A percentile compares a stretch with the other conserved stretches of the same genome.
Conservation (phyloP, 192 early-diverging fungal genomes). For the Coemansia sp. region DNA sequence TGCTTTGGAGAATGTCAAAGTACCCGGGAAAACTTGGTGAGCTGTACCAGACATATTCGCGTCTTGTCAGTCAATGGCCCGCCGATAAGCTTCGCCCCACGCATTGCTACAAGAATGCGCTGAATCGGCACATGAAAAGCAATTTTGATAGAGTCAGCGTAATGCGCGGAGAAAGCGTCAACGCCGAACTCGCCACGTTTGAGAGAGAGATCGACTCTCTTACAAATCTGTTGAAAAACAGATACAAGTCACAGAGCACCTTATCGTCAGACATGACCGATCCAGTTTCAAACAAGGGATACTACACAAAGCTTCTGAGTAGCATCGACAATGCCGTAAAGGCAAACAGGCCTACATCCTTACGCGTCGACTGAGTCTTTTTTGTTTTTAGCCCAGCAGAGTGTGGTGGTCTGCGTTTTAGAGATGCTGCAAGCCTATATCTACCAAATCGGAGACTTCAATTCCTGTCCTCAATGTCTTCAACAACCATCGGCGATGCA, state of each 20-base stretch:
- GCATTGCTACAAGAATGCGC: conserved; percentile 64
- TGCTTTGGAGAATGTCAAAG: conserved; percentile 18
- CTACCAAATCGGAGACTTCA: too few relatives aligned
- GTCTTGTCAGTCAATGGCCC: conserved; percentile 64
- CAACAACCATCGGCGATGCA: not conserved
- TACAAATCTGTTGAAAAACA: conserved; percentile 26
- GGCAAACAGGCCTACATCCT: conserved; percentile 20
- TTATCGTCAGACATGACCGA: conserved; percentile 23
- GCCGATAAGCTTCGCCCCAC: conserved; percentile 67
- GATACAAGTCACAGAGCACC: conserved; percentile 28
- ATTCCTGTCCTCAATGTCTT: not conserved
- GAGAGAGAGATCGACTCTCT: conserved; percentile 32
- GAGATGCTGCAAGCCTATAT: too few relatives aligned
- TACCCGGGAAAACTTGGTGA: conserved; percentile 39
- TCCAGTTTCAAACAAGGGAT: conserved; percentile 35
- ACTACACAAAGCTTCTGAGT: conserved; percentile 37
- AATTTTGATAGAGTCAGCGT: conserved; percentile 34
- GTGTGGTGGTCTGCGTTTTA: not conserved
- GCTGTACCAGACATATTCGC: conserved; percentile 63
- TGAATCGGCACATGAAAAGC: conserved; percentile 45
- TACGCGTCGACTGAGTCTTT: conserved; percentile 35
- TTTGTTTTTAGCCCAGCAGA: not conserved
- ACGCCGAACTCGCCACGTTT: conserved; percentile 12
- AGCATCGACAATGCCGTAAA: conserved; percentile 40
- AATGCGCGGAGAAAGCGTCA: conserved; percentile 30